Evolutionary conservation across 1,284 basidiomycete species (phyloP).

Genomic region (Ustilago xerochloae): DNA sequence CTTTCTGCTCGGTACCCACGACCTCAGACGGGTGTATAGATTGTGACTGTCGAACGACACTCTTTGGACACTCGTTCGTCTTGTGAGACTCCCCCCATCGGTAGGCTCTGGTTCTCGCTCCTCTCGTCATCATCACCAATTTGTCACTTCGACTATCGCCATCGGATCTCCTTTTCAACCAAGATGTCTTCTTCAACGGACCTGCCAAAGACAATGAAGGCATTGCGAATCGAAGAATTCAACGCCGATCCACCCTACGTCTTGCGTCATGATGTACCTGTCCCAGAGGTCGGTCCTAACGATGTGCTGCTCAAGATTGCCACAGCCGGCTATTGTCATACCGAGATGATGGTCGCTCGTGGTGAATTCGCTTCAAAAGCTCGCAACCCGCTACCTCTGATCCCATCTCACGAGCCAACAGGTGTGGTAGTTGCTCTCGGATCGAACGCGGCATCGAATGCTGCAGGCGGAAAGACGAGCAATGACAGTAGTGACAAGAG

Average conservation of each 20-base stretch:
- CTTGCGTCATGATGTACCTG: constrained; percentile 30
- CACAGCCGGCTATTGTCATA: constrained; percentile 55
- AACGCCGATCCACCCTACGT: constrained; percentile 37
- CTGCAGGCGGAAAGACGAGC: constrained; percentile 17
- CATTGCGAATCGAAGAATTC: constrained; percentile 31
- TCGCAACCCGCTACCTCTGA: constrained; percentile 34
- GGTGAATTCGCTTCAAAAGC: constrained; percentile 42
- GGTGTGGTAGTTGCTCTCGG: constrained; percentile 45
- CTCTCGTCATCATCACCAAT: too few relatives aligned
- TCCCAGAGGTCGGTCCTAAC: constrained; percentile 18
- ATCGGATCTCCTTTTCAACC: too few relatives aligned
- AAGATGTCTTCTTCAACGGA: constrained; percentile 2
- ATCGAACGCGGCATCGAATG: not conserved
- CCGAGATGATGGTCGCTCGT: constrained; percentile 49
- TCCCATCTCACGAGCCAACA: constrained; percentile 54
- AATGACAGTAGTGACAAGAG: not conserved
- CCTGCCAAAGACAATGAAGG: constrained; percentile 26
- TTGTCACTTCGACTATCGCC: too few relatives aligned
- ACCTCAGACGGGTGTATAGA: too few relatives aligned
- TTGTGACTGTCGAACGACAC: constrained; percentile 6
- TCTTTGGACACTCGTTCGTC: not conserved
- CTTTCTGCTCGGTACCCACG: not conserved
- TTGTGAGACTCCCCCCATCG: too few relatives aligned
- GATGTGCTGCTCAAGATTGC: constrained; percentile 40
- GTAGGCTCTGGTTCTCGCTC: too few relatives aligned